Base-by-base conservation (phyloP, 2,329 filamentous ascomycete species). In the Lachnellula subtilissima region DNA sequence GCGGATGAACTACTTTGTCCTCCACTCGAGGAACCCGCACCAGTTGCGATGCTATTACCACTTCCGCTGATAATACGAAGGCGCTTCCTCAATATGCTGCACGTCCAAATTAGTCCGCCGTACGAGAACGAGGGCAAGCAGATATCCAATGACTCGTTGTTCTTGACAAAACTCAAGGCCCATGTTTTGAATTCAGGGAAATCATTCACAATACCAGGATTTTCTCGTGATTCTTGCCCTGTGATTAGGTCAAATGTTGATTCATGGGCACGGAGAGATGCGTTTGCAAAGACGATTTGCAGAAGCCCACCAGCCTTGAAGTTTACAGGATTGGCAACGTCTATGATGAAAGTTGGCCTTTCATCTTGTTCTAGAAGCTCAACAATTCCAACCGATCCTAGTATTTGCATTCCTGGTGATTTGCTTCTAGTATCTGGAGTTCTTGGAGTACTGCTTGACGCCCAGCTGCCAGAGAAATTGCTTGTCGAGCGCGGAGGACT, bases 311-410 rank as follows among this genome's bases (percentile, higher is more conserved):
- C 67, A 1, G 78, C 74, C 22, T 72, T 74, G 48, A 76, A 77
- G 62, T 85, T 86, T n/a, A 73, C 70, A 1, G 76, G 70, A 64
- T 86, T 82, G 7, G 76, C 75, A 50, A 89, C 72, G 65, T 93
- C 88, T 36, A 93, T 76, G 43, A 93, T 79, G 64, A 93, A 90
- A 0, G 87, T 89, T 2, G 88, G 89, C 48, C 89, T 77, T 50
- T 87, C 82, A 68, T 94, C 89, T 62, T 88, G 82, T 66, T 93
- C 88, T 42, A 94, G 71, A 40, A 93, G 74, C 69, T 93, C 89
- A 19, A 86, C 72, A 9, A 90, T 78, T 23, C 87, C 85, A 51
- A 91, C 76, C 25, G 80, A 80, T 43, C 82, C 81, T 4, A 92
- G 75, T 50, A 83, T 73, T 51, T 83, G 78, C 46, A 83, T 61